Conservation (phyloP, 257 asterid species). For the Gardenia jasminoides region DNA sequence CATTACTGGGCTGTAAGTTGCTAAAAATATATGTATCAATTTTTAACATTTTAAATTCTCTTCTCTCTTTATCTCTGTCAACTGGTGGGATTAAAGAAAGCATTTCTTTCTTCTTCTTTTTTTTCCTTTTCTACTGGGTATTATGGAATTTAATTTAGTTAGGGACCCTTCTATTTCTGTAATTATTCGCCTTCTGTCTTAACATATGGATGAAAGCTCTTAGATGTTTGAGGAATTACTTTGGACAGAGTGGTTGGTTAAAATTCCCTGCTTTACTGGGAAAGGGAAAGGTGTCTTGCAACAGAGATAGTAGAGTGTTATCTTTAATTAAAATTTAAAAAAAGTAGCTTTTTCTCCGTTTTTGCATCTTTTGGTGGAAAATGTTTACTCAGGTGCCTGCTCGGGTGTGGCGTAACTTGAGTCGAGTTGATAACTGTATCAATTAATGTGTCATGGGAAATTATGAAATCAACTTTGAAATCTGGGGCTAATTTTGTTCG, state of each 20-base stretch:
- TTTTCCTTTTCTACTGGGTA: no score
- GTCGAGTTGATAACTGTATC: not conserved
- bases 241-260: slow-evolving; percentile 3
- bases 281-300: not conserved
- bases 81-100: not conserved
- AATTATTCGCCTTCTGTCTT: not conserved
- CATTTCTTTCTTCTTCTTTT: no score
- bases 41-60: not conserved
- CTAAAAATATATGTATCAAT: not conserved
- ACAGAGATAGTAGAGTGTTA: no score
- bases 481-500: slow-evolving; percentile 1
- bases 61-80: not conserved
- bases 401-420: not conserved
- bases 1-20: slow-evolving; percentile 94
- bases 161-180: not conserved
- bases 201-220: not conserved
- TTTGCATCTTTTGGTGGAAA: not conserved
- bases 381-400: not conserved
- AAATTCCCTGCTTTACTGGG: not conserved
- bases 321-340: no score
- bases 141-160: not conserved
- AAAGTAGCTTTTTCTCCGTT: not conserved
- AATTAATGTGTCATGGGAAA: not conserved
- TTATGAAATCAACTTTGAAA: not conserved
- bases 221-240: not conserved